phyloP scores from a whole-genome alignment of 345 rosid genomes.

The Populus deltoides region DNA sequence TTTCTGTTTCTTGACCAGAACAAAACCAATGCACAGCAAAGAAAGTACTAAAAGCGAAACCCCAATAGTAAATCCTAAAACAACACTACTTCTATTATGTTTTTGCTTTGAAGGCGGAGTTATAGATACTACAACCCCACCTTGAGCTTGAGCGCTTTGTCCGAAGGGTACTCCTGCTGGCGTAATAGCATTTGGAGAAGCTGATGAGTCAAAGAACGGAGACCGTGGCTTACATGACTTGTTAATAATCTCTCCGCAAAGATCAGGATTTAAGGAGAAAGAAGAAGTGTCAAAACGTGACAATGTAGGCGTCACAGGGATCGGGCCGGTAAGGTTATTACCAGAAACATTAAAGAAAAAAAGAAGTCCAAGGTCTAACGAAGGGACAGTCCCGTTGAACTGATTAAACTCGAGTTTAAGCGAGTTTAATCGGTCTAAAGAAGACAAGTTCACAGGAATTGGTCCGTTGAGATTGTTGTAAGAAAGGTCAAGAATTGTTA shows the following conservation, averaged over 20 bases:
- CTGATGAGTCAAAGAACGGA: constrained; percentile 57
- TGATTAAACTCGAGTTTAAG: constrained; percentile 63
- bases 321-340: constrained; percentile 65
- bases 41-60: constrained; percentile 42
- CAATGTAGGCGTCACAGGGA: constrained; percentile 66
- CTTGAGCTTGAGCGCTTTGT: constrained; percentile 57
- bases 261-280: constrained; percentile 56
- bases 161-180: constrained; percentile 47
- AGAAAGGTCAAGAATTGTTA: constrained; percentile 57
- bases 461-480: constrained; percentile 51
- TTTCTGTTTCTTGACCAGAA: constrained; percentile 36
- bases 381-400: constrained; percentile 65
- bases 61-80: constrained; percentile 52
- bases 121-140: constrained; percentile 29
- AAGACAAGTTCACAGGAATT: constrained; percentile 50
- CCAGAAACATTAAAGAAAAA: constrained; percentile 59
- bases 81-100: constrained; percentile 35
- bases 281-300: constrained; percentile 57
- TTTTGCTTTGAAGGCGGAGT: constrained; percentile 42
- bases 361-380: constrained; percentile 66
- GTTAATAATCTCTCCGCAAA: constrained; percentile 78
- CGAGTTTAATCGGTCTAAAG: constrained; percentile 51
- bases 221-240: constrained; percentile 52
- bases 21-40: constrained; percentile 35
- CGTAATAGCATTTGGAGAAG: constrained; percentile 32